phyloP scores from a whole-genome alignment of 495 filamentous ascomycete genomes.

The Talaromyces nanjingensis region DNA sequence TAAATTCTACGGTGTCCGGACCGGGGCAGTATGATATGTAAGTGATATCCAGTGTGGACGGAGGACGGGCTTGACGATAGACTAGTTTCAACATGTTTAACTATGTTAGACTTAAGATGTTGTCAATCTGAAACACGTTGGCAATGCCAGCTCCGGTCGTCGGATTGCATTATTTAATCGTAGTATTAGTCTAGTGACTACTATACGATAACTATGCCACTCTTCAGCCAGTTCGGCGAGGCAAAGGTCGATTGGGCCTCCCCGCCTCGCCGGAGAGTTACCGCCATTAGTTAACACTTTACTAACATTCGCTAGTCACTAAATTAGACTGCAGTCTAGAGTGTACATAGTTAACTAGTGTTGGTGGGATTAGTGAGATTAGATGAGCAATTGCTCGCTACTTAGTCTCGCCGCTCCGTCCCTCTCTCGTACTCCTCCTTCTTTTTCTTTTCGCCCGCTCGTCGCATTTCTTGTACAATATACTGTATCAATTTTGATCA shows the following conservation, averaged over 20 bases:
- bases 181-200: neutral
- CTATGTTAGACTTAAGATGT: neutral
- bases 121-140: neutral
- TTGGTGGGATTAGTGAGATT: neutral
- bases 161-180: neutral
- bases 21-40: neutral
- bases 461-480: conserved; percentile 26
- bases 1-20: too few relatives aligned
- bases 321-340: neutral
- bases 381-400: neutral
- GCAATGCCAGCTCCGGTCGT: neutral
- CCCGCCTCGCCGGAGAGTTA: conserved; percentile 7
- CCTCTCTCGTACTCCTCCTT: conserved; percentile 19
- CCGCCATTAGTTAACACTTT: neutral
- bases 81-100: neutral
- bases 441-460: conserved; percentile 18
- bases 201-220: neutral
- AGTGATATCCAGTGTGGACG: neutral
- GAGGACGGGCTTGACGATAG: neutral
- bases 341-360: neutral
- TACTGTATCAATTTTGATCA: conserved; percentile 27
- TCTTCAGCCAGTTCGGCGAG: neutral
- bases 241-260: conserved; percentile 10
- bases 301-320: conserved; percentile 7
- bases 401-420: conserved; percentile 13